Conservation (phyloP, 345 rosid genomes). For the Eucalyptus cloeziana region DNA sequence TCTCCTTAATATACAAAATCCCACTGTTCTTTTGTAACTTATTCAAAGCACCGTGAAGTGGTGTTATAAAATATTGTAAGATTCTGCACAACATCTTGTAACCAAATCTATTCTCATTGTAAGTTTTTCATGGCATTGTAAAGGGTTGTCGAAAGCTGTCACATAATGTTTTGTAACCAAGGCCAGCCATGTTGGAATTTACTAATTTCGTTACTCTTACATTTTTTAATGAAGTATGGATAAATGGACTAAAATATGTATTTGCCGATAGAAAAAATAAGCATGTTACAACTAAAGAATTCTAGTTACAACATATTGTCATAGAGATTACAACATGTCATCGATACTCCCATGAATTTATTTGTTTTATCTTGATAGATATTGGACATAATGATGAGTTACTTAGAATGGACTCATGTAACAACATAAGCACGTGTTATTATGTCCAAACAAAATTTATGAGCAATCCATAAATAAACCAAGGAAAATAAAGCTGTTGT, state of each 20-base stretch:
- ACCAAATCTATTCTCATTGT: background rate
- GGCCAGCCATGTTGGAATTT: background rate
- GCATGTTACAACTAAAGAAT: background rate
- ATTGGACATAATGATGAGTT: background rate
- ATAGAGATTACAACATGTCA: background rate
- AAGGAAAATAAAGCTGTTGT: background rate
- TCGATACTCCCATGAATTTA: background rate
- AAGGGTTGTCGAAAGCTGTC: background rate
- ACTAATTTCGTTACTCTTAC: background rate
- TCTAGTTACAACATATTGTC: background rate
- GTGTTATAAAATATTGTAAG: rapidly evolving
- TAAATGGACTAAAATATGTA: background rate
- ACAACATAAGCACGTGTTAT: background rate
- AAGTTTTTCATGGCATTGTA: background rate
- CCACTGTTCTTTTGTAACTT: background rate
- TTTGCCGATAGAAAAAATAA: rapidly evolving
- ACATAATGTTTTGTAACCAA: background rate
- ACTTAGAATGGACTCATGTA: background rate
- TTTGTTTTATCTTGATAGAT: background rate
- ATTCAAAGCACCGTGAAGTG: background rate
- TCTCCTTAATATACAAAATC: background rate
- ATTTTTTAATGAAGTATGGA: background rate
- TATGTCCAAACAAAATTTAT: background rate
- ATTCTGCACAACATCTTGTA: background rate
- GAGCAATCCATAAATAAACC: background rate